A percentile compares a stretch with the other conserved stretches of the same genome.
Conservation (phyloP, 2,329 filamentous ascomycete genomes). For the Alternaria hordeiaustralica region DNA sequence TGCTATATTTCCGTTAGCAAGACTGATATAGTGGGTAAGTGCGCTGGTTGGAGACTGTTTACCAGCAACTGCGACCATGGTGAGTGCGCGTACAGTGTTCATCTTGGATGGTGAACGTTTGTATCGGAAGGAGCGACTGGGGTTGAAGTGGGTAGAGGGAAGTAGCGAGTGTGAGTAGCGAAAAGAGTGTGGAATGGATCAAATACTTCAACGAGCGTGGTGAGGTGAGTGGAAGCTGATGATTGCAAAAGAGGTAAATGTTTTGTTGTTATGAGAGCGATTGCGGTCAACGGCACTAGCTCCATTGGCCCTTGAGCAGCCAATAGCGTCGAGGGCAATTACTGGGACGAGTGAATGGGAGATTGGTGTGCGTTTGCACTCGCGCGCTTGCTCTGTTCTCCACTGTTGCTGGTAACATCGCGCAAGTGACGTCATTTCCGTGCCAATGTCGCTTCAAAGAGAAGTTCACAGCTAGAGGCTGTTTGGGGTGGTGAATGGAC, state of each 20-base stretch:
- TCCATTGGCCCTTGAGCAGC: neutral
- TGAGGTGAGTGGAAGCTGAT: conserved; percentile 1
- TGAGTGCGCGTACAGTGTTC: conserved; percentile 12
- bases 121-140: neutral
- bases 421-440: neutral
- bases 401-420: neutral
- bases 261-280: conserved; percentile 6
- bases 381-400: neutral
- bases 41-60: neutral
- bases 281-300: conserved; percentile 7
- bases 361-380: conserved; percentile 12
- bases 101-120: conserved; percentile 9
- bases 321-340: conserved; percentile 8
- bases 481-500: neutral
- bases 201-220: conserved; percentile 4
- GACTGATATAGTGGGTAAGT: neutral
- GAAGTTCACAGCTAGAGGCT: neutral
- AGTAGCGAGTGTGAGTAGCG: neutral
- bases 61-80: conserved; percentile 17
- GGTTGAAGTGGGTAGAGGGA: neutral
- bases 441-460: neutral
- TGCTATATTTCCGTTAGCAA: conserved; percentile 5
- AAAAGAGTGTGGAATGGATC: neutral
- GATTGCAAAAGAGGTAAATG: neutral
- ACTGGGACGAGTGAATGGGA: conserved; percentile 11